Evolutionary conservation across 208 protist species (phyloP), one percentile per base, ranked within the genome.

Genomic region (Trypanosoma cruzi): DNA sequence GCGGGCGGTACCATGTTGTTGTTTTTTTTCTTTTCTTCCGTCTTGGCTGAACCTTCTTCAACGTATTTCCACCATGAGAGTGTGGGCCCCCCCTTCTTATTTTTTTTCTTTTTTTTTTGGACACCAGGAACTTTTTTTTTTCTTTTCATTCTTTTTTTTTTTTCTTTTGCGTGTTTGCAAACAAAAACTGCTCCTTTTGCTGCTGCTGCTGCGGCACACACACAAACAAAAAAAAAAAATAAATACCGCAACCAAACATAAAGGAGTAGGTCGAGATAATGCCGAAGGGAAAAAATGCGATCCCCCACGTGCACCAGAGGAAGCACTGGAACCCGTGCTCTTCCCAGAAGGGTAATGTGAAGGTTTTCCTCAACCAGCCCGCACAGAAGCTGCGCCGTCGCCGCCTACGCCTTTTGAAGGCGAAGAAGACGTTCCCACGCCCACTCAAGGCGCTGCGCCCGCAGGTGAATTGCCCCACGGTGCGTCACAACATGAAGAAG

Each of bases 401-500:
- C 69, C 80, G 84, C 61, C 77, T 87, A 57, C 84, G 93, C 52
- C 74, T 93, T 72, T 37, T 85, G 75, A 98, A 98, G 82, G 96
- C 96, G 28, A 88, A 90, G 71, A 77, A 81, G 67, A 76, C 98
- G 61, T 99, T 99, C 85, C 98, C 98, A 56, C 92, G 98, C 73
- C 98, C 98, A 59, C 78, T 98, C 40, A 75, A 89, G 55, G 77
- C 89, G 29, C 86, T 99, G 44, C 92, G 97, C 75, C 98, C 98
- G 16, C 86, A 97, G 79, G 98, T 99, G 53, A 97, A 92, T 75
- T 93, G 90, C 87, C 91, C 81, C 32, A 98, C 97, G 34, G 73
- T 93, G 62, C 89, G 93, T 71, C 98, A 99, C 93, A 99, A 99
- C 97, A 97, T 94, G 79, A 97, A 98, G 86, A 69, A 89, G 55